Evolutionary conservation across 805 yeast species (phyloP), one percentile per base, ranked within the genome.

Genomic region (Candida mattraensis): DNA sequence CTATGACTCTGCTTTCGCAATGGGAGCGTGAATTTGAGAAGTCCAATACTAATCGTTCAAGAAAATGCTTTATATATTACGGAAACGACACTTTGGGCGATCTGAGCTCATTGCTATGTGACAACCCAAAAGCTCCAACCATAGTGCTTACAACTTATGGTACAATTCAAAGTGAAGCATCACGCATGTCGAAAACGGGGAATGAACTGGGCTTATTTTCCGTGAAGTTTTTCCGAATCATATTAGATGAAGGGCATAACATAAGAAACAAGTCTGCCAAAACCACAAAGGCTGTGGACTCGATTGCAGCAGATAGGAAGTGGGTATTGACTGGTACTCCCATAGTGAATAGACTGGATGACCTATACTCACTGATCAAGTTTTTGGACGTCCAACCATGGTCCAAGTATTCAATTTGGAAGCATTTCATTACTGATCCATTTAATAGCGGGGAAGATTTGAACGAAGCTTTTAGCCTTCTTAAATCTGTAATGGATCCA

Each of bases 311-410:
- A 49, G 65, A 69, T 13, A 67, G 93, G 31, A 77, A 78, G 42
- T 89, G 98, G 98, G 69, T 83, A 3, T 65, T 91, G 30, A 87
- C 97, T 0, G 98, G 98, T 6, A 89, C 98, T 0, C 97, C 98
- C 0, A 85, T 89, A 18, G 83, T 88, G 24, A 89, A 89, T 58
- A 66, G 89, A 44, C 66, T 91, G 7, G 97, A 91, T 57, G 98
- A 91, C 57, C 61, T 91, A 30, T 89, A 75, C 54, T 81, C 95
- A 5, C 60, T 88, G 31, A 75, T 88, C 12, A 77, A 78, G 47
- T 91, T 82, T 51, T 61, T 91, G 30, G 69, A 78, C 27, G 61
- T 89, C n/a, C 87, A 85, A 48, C 98, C 98, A 1, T 91, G 97
- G 97, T 69, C 80, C 24, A 83, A 83, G 48, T 79, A 84, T 37